Base-by-base conservation (phyloP, 768 basidiomycete species). In the Paxillus rubicundulus region DNA sequence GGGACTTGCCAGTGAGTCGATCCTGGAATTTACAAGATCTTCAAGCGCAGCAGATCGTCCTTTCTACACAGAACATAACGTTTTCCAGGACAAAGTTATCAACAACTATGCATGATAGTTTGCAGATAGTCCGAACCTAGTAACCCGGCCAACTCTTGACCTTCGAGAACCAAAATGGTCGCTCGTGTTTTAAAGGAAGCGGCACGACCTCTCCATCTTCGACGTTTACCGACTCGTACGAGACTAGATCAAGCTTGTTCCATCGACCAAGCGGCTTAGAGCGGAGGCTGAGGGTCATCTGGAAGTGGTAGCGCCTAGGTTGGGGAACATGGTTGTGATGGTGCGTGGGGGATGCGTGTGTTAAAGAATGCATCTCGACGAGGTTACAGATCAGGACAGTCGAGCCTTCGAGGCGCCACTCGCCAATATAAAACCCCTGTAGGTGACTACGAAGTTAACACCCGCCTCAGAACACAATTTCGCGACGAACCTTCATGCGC, bases 101-200 rank as follows among this genome's bases (percentile, higher is more conserved):
- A 24, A 4, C 24, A 4, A 4, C 24, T 6, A 24, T 24, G 24
- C 6, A 24, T 24, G 24, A 28, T 39, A 21, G 20, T 27, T 10
- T 33, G 9, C 28, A 9, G 14, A 47, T 24, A 41, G 24, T 17
- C 53, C 27, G 17, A 28, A 45, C 24, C 42, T 61, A 65, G 50
- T 54, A 66, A 18, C 60, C 63, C 53, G 64, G 47, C 63, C 85
- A 91, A 38, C 87, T 92, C 64, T 79, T 78, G 59, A 93, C 90
- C 70, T 89, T 93, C 38, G 92, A 94, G 71, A 97, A 97, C 85
- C 89, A 94, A 67, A 91, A 96, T n/a, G 92, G 82, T 49, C 89
- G 78, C 66, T 93, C 91, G 58, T 93, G 84, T 63, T 89, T 91
- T 59, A 94, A 70, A 9, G 82, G 74, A 27, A 96, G 72, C 16